These are phyloP conservation scores for Sporisorium sorghi DNA, from an alignment of 1,284 basidiomycete genomes.

Conservation along the genomic window DNA sequence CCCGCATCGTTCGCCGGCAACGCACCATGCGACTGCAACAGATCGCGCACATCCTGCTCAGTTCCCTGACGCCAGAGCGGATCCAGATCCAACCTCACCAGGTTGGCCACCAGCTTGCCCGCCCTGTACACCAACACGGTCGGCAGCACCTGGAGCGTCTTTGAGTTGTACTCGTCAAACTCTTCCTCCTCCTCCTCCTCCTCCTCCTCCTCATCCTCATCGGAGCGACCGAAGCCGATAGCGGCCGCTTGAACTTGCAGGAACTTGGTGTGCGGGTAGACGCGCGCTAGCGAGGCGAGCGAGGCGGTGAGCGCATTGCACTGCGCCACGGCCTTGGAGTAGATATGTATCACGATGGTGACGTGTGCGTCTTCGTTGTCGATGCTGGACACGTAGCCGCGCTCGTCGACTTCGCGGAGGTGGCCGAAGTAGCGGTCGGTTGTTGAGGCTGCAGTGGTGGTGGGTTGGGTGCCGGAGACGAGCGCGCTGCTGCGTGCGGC, in stretches of 20 bases:
- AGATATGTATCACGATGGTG: constrained; percentile 61
- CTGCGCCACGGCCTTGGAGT: constrained; percentile 55
- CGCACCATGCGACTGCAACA: constrained; percentile 32
- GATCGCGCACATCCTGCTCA: constrained; percentile 48
- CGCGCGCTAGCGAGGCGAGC: constrained; percentile 50
- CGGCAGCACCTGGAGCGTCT: constrained; percentile 53
- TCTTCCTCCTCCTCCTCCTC: constrained; percentile 50
- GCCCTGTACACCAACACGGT: constrained; percentile 60
- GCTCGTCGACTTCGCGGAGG: constrained; percentile 57
- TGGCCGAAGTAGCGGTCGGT: constrained; percentile 58
- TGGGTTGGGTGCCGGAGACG: constrained; percentile 4
- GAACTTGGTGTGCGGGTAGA: constrained; percentile 59
- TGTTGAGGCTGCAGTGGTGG: no score
- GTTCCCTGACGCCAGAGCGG: constrained; percentile 45
- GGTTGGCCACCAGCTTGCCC: constrained; percentile 54
- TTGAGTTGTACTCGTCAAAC: constrained; percentile 47
- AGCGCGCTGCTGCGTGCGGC: constrained; percentile 8
- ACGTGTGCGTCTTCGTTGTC: constrained; percentile 48
- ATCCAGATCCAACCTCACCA: constrained; percentile 60
- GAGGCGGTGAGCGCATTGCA: constrained; percentile 52
- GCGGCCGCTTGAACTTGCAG: constrained; percentile 56
- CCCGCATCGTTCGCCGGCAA: constrained; percentile 1
- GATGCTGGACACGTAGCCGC: constrained; percentile 57
- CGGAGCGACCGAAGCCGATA: constrained; percentile 53
- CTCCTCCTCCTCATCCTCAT: constrained; percentile 17